These are phyloP conservation scores for Phytophthora foliorum DNA, from an alignment of 352 stramenopile genomes.

Conservation along the genomic window DNA sequence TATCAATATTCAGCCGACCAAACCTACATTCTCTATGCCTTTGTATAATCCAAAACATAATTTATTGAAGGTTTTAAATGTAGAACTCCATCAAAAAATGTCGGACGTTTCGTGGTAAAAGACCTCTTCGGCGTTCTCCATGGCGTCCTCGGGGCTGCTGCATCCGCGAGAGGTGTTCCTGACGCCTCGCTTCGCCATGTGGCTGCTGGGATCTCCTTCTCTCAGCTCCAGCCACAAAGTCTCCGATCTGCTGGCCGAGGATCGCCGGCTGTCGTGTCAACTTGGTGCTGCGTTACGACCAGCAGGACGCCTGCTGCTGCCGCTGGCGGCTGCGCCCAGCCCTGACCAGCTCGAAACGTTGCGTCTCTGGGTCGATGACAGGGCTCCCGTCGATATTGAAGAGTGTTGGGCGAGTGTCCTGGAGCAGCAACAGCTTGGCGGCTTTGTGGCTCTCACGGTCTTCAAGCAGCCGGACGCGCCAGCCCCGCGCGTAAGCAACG, in stretches of 20 bases:
- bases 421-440: slow-evolving; percentile 16
- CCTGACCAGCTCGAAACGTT: slow-evolving; percentile 14
- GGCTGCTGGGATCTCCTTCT: slow-evolving; percentile 27
- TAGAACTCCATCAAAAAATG: no score
- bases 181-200: slow-evolving; percentile 47
- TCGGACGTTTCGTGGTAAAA: no score
- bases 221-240: slow-evolving; percentile 20
- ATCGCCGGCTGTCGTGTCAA: slow-evolving; percentile 31
- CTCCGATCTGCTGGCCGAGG: slow-evolving; percentile 32
- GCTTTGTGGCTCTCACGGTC: slow-evolving; percentile 38
- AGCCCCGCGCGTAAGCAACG: slow-evolving; percentile 8
- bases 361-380: slow-evolving; percentile 33
- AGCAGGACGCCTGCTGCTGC: slow-evolving; percentile 45
- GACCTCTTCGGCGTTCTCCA: background rate
- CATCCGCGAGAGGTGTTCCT: slow-evolving; percentile 26
- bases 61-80: no score
- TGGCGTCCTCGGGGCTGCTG: slow-evolving; percentile 4
- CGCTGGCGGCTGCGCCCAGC: slow-evolving; percentile 23
- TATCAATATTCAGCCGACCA: no score
- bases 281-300: slow-evolving; percentile 29
- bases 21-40: no score
- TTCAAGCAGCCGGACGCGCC: slow-evolving; percentile 30
- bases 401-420: slow-evolving; percentile 17
- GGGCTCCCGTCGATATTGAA: slow-evolving; percentile 7
- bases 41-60: no score